Percentiles rank a stretch among this genome's conserved stretches.
Evolutionary conservation across 2,329 filamentous ascomycete genomes (phyloP).

Genomic region (Seiridium unicorne): DNA sequence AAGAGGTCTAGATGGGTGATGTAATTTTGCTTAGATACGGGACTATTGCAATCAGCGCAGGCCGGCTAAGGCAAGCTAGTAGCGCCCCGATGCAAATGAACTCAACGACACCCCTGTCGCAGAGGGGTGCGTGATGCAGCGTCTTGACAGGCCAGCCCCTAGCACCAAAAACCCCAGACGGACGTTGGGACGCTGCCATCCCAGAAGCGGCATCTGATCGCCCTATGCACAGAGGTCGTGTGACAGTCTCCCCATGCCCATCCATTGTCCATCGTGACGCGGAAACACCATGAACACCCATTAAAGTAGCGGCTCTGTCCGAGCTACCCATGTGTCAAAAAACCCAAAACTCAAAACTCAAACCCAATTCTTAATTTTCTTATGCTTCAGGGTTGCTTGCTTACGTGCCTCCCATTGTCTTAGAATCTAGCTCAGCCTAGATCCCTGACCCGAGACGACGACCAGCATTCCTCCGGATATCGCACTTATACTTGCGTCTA

Average conservation of each 20-base stretch:
- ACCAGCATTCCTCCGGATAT: no score
- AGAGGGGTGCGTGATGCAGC: not conserved
- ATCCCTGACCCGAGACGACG: no score
- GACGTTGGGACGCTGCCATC: not conserved
- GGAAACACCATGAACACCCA: not conserved
- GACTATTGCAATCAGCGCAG: not conserved
- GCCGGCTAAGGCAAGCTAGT: not conserved
- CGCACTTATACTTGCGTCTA: no score
- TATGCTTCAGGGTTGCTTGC: no score
- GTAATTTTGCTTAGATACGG: not conserved
- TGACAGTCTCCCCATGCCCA: constrained; percentile 2
- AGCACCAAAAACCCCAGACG: not conserved
- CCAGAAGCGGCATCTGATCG: not conserved
- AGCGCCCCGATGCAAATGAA: not conserved
- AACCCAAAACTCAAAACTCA: no score
- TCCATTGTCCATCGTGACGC: no score
- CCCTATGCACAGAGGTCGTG: not conserved
- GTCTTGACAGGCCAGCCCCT: not conserved
- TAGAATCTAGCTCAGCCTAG: no score
- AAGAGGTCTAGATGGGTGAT: not conserved
- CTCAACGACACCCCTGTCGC: not conserved
- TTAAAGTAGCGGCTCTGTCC: not conserved
- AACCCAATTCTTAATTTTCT: no score
- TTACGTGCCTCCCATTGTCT: no score
- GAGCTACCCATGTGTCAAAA: no score